These are phyloP conservation scores for Orbilia ellipsospora DNA, from an alignment of 2,329 filamentous ascomycete species.

Conservation along the genomic window DNA sequence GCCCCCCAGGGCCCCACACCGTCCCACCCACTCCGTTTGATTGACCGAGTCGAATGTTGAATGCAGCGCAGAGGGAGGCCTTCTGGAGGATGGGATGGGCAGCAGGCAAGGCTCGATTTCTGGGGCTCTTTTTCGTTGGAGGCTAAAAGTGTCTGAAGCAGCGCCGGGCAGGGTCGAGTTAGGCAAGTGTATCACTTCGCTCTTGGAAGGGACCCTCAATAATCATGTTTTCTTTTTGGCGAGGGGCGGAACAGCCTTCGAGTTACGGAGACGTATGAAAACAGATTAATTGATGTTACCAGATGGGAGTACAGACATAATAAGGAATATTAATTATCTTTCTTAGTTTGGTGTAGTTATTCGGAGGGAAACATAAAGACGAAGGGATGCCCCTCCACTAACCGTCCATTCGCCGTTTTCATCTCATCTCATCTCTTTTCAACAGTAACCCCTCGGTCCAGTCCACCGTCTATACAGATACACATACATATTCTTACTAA, in stretches of 20 bases:
- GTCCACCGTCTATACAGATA: conserved; percentile 8
- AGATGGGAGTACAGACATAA: neutral
- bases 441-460: neutral
- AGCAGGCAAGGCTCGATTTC: conserved; percentile 2
- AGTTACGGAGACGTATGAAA: conserved; percentile 39
- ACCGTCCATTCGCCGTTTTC: conserved; percentile 4
- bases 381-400: conserved; percentile 6
- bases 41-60: neutral
- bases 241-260: conserved; percentile 26
- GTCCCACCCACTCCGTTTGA: neutral
- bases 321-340: neutral
- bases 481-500: neutral
- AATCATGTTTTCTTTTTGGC: conserved; percentile 31
- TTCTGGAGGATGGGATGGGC: neutral
- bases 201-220: conserved; percentile 27
- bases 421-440: conserved; percentile 28
- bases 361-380: conserved; percentile 12
- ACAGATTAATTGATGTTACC: neutral
- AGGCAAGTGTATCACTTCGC: conserved; percentile 53
- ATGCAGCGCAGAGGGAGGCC: neutral
- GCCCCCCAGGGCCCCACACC: neutral
- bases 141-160: conserved; percentile 43
- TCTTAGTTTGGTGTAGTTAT: neutral
- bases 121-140: neutral
- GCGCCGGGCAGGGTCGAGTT: conserved; percentile 43